Evolutionary conservation across 169 alveolate genomes (phyloP), one percentile per base, ranked within the genome.

Genomic region (Babesia divergens): DNA sequence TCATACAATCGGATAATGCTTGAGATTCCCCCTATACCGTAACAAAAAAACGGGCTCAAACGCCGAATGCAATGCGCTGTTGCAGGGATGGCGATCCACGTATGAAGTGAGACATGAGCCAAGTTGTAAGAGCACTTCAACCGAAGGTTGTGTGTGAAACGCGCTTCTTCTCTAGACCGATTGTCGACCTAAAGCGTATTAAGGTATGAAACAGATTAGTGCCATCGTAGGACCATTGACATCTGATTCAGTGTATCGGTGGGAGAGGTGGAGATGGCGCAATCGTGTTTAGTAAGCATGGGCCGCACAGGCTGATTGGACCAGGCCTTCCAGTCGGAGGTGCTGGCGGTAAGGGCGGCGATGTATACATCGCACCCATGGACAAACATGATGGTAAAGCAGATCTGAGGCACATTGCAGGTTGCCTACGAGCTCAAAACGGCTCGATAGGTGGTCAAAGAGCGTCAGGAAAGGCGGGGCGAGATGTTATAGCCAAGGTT

Each of bases 291-390:
- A 62, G 81, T 42, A 68, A 66, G 24, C 86, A 77, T 52, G 82
- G 83, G 3, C 59, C 86, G n/a, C 86, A 77, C 46, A 53, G 56
- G 44, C 65, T 66, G 32, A 26, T 68, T n/a, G 86, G 86, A 1
- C 86, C 86, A 5, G 86, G 86, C 31, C 64, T 77, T 16, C 86
- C 86, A n/a, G 60, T 58, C 4, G 86, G 86, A 14, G 86, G 86
- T 22, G 70, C 74, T 18, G 86, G 86, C 3, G 86, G 86, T 14
- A 69, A 43, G 20, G 86, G 86, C 3, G 82, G 85, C n/a, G 43
- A 34, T 18, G 80, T 75, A 16, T 75, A 47, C 34, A 64, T 47
- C 11, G 66, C 69, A 24, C 82, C 82, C 28, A 53, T 77, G 51
- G 47, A 24, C 26, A 77, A 32, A 22, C 53, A 38, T 28, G 74